A percentile compares a stretch with the other conserved stretches of the same genome.
Evolutionary conservation across 2,329 filamentous ascomycete species (phyloP).

Genomic region (Fusarium luffae): DNA sequence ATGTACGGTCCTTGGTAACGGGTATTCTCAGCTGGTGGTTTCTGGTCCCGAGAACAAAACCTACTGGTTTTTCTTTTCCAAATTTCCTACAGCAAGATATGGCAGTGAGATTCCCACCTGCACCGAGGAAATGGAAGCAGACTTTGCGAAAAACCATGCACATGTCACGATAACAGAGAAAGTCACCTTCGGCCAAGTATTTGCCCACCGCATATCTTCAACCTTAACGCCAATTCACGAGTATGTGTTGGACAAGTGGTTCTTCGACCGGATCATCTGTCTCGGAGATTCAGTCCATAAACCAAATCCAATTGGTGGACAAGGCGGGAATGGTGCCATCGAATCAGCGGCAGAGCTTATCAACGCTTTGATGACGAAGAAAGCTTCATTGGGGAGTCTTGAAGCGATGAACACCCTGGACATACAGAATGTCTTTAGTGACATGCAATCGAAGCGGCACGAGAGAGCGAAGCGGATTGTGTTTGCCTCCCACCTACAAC

Average conservation of each 20-base stretch:
- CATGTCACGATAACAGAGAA: background rate
- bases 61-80: background rate
- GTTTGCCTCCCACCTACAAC: background rate
- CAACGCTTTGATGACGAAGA: background rate
- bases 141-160: background rate
- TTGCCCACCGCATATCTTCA: background rate
- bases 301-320: background rate
- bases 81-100: background rate
- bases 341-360: background rate
- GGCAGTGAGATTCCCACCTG: background rate
- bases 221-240: background rate
- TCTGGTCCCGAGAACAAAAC: background rate
- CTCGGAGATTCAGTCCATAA: constrained; percentile 6
- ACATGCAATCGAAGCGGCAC: background rate
- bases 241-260: background rate
- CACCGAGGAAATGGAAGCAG: background rate
- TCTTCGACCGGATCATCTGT: background rate
- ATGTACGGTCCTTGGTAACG: background rate
- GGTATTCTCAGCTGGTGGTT: background rate
- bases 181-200: background rate
- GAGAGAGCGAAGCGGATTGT: background rate
- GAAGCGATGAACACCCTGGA: background rate
- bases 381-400: background rate
- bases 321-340: background rate
- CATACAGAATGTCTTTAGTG: background rate